phyloP scores from a whole-genome alignment of 2,329 filamentous ascomycete genomes.

The Ramularia endophylla region DNA sequence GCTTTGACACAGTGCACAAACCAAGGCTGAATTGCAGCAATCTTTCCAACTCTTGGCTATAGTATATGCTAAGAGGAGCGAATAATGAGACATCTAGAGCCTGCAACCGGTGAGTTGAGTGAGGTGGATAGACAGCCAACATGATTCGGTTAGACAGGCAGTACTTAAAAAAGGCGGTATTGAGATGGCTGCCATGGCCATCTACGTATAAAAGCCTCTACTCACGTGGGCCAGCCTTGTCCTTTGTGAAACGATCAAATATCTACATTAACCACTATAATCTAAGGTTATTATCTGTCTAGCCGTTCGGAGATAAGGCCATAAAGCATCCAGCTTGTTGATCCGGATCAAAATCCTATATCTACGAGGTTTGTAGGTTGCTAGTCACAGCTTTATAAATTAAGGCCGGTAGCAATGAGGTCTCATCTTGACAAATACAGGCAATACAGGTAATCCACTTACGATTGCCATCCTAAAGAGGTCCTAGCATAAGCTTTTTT shows the following conservation, averaged over 20 bases:
- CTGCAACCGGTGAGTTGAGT: not conserved
- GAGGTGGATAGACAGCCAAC: not conserved
- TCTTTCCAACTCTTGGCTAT: not conserved
- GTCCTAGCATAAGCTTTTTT: conserved; percentile 6
- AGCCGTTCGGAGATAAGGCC: too few species aligned
- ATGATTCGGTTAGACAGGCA: not conserved
- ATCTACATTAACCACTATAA: too few species aligned
- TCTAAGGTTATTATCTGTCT: too few species aligned
- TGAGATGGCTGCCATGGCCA: not conserved
- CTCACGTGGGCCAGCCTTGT: too few species aligned
- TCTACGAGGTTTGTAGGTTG: too few species aligned
- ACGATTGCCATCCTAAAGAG: conserved; percentile 14
- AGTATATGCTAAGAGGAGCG: not conserved
- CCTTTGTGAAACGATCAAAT: too few species aligned
- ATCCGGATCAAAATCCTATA: too few species aligned
- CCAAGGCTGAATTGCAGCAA: not conserved
- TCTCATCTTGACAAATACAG: conserved; percentile 13
- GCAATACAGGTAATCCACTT: conserved; percentile 13
- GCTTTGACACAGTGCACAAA: not conserved
- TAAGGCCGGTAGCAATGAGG: not conserved
- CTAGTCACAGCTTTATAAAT: too few species aligned
- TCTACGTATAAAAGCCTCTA: too few species aligned
- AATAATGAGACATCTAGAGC: not conserved
- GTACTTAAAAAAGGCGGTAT: not conserved
- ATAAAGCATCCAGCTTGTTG: too few species aligned